A percentile compares a stretch with the other conserved stretches of the same genome.
These are phyloP conservation scores for Alloascoidea africana DNA, from an alignment of 805 yeast genomes.

Conservation along the genomic window DNA sequence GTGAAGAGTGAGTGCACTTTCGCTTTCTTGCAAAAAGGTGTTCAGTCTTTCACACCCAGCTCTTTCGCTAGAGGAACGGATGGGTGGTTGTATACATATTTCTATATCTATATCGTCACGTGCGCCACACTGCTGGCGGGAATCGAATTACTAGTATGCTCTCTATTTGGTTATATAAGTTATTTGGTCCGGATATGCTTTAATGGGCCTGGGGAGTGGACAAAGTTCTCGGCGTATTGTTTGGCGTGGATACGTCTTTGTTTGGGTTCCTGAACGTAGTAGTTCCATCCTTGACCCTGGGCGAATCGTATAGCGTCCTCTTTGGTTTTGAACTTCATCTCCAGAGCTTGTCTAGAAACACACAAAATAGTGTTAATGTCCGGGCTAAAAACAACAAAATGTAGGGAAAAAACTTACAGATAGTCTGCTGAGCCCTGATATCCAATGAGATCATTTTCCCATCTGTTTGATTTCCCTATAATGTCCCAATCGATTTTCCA, in stretches of 20 bases:
- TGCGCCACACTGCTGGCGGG: too few relatives aligned
- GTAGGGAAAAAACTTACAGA: too few relatives aligned
- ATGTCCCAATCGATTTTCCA: constrained; percentile 86
- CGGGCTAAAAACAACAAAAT: constrained; percentile 13
- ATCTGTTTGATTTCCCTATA: constrained; percentile 57
- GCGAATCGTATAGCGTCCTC: constrained; percentile 73
- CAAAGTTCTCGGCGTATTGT: constrained; percentile 59
- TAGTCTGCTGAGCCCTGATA: constrained; percentile 69
- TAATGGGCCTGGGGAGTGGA: constrained; percentile 52
- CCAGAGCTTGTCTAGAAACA: constrained; percentile 66
- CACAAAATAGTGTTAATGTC: constrained; percentile 3
- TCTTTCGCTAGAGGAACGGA: too few relatives aligned
- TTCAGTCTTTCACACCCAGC: too few relatives aligned
- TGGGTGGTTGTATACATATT: too few relatives aligned
- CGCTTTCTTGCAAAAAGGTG: too few relatives aligned
- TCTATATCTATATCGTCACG: too few relatives aligned
- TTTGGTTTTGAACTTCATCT: constrained; percentile 55
- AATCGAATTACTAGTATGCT: constrained; percentile 7
- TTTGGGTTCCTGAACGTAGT: constrained; percentile 71
- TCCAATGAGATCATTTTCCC: constrained; percentile 86
- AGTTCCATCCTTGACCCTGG: constrained; percentile 75
- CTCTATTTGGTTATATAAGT: not conserved
- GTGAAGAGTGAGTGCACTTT: too few relatives aligned
- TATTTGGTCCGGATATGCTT: constrained; percentile 74
- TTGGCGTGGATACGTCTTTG: constrained; percentile 58